Base-by-base conservation (phyloP, 352 stramenopile species). In the Globisporangium middletonii region DNA sequence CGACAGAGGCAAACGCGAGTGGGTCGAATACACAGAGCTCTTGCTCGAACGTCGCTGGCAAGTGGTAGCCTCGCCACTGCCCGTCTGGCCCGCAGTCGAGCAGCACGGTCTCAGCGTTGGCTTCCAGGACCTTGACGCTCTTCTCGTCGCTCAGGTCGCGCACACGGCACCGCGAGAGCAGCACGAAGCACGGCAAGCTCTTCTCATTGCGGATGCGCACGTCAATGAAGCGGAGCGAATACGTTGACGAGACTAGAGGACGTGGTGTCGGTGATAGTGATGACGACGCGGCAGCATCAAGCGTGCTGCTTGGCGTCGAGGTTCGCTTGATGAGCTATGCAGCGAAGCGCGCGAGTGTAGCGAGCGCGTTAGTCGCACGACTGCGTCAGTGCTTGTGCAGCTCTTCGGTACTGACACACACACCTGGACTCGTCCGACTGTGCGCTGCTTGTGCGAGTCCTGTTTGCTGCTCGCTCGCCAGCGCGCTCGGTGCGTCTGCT, bases 81-180 rank as follows among this genome's bases (percentile, higher is more conserved):
- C 81, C 81, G 12, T 88, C 73, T 3, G 81, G 81, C 0, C 78
- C 77, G 44, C 71, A 49, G 47, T 88, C 81, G 15, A 91, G 63
- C 45, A 79, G 48, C n/a, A 91, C 43, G 23, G 66, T 63, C 54
- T 88, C 75, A 6, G 66, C 68, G n/a, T 58, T 58, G 18, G 57
- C 19, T 38, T 88, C 80, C 9, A 88, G 55, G 23, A 63, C 60
- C 5, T 65, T 69, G 9, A 85, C 30, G 9, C 44, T 62, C 15
- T 55, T 59, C 18, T 71, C 65, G 27, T 85, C 68, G 11, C 44
- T 59, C 23, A 72, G 13, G 3, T 52, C 48, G 15, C 61, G 55
- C 35, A 56, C 62, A 1, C 65, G 57, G 1, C 56, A 55, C 2
- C 68, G 68, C 0, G 73, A 88, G 26, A 91, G 66, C 19, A 89